phyloP scores from a whole-genome alignment of 1,139 yeast genomes.

The Casaregolazyma lundiana region DNA sequence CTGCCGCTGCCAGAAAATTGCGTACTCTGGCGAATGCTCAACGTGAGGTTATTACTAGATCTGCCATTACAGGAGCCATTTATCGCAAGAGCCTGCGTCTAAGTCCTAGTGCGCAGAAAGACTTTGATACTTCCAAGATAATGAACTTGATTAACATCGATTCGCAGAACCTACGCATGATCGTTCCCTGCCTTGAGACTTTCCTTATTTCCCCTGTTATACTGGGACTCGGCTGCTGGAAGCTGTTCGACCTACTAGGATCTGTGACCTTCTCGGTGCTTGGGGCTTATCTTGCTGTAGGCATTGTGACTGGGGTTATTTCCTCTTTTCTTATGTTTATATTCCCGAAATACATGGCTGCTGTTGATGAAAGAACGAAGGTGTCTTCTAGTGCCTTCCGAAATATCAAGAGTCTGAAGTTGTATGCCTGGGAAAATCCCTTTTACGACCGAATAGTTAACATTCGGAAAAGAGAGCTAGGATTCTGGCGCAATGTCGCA shows the following conservation, averaged over 20 bases:
- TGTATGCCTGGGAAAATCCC: constrained; percentile 73
- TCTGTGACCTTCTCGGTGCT: constrained; percentile 56
- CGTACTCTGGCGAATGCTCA: background rate
- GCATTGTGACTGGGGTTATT: constrained; percentile 49
- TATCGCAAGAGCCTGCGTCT: constrained; percentile 74
- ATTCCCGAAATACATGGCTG: constrained; percentile 60
- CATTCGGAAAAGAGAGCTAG: constrained; percentile 53
- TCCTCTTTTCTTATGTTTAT: constrained; percentile 54
- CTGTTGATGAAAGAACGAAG: constrained; percentile 55
- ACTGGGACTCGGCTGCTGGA: background rate
- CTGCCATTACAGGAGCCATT: constrained; percentile 26
- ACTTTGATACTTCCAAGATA: constrained; percentile 84
- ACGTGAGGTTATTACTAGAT: background rate
- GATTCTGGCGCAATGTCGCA: background rate
- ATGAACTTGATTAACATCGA: constrained; percentile 67
- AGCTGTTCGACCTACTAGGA: background rate
- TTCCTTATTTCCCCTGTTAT: constrained; percentile 48
- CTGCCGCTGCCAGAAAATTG: background rate
- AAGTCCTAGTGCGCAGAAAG: constrained; percentile 73
- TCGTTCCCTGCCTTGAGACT: constrained; percentile 58
- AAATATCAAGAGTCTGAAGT: constrained; percentile 62
- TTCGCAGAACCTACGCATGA: constrained; percentile 61
- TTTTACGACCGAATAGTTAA: constrained; percentile 45
- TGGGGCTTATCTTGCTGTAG: constrained; percentile 58
- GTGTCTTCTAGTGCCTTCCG: constrained; percentile 59